Evolutionary conservation across 169 alveolate genomes (phyloP).

Genomic region (Plasmodium fragile): DNA sequence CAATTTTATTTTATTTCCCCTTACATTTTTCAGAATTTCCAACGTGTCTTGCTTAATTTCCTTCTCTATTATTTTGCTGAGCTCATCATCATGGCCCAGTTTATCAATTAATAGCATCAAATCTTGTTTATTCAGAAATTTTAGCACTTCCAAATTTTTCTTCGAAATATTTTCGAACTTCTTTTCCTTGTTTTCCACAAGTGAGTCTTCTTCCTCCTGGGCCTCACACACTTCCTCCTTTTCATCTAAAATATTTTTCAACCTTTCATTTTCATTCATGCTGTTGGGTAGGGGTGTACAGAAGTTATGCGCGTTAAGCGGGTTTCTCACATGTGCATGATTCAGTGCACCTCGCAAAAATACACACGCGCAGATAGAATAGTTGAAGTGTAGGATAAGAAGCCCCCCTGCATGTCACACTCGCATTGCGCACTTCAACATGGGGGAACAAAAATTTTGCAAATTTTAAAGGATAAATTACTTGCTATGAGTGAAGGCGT

Average conservation of each 20-base stretch:
- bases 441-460: not conserved
- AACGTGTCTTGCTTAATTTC: constrained; percentile 44
- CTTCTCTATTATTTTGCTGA: constrained; percentile 37
- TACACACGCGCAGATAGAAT: not conserved
- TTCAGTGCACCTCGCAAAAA: not conserved
- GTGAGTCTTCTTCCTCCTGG: constrained; percentile 54
- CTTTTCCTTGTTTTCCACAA: constrained; percentile 37
- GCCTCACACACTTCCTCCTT: constrained; percentile 53
- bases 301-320: not conserved
- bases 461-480: not conserved
- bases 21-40: constrained; percentile 64
- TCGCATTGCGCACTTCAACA: not conserved
- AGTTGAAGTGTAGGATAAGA: not conserved
- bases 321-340: not conserved
- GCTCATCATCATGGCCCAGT: constrained; percentile 73
- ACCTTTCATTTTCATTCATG: constrained; percentile 74
- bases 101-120: constrained; percentile 78
- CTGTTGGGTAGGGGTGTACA: not conserved
- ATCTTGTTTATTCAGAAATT: constrained; percentile 79
- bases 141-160: constrained; percentile 76
- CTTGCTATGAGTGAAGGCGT: constrained; percentile 19
- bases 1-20: not conserved
- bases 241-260: constrained; percentile 79
- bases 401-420: not conserved
- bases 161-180: constrained; percentile 75